Evolutionary conservation across 768 basidiomycete species (phyloP).

Genomic region (Boletus rubescentipes): DNA sequence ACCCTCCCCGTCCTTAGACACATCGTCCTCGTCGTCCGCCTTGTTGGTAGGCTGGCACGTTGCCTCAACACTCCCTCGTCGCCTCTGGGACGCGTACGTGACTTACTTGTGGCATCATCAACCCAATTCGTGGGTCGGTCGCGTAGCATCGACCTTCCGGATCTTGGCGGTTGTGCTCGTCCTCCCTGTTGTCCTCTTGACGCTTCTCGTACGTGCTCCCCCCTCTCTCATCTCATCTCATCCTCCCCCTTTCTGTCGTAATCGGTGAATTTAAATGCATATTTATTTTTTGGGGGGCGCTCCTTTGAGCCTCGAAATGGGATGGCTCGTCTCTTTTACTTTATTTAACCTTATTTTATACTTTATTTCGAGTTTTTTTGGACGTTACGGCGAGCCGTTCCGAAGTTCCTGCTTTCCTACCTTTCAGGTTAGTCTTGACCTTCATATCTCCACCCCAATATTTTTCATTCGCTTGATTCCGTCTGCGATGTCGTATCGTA

Average conservation of each 20-base stretch:
- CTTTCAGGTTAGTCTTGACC: not conserved
- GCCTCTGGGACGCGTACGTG: slow-evolving; percentile 61
- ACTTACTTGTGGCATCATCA: slow-evolving; percentile 64
- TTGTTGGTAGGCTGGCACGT: slow-evolving; percentile 18
- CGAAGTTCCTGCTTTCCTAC: slow-evolving; percentile 5
- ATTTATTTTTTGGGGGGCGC: not conserved
- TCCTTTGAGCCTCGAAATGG: slow-evolving; percentile 2
- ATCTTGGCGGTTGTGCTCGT: slow-evolving; percentile 56
- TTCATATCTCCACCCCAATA: slow-evolving; percentile 15
- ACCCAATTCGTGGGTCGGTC: slow-evolving; percentile 65
- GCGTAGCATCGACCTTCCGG: slow-evolving; percentile 61
- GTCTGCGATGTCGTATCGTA: not conserved
- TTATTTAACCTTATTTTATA: slow-evolving; percentile 12
- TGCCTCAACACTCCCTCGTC: slow-evolving; percentile 31
- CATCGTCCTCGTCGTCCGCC: slow-evolving; percentile 13
- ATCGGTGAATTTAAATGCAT: slow-evolving; percentile 1
- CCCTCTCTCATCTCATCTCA: slow-evolving; percentile 1
- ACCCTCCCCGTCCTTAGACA: slow-evolving; percentile 5
- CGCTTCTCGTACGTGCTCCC: slow-evolving; percentile 55
- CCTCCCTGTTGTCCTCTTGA: slow-evolving; percentile 55
- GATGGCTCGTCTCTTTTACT: not conserved
- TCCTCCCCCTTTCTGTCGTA: slow-evolving; percentile 10
- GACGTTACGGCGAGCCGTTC: slow-evolving; percentile 13
- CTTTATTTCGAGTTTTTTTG: not conserved
- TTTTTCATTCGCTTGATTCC: slow-evolving; percentile 5